A percentile compares a stretch with the other conserved stretches of the same genome.
Evolutionary conservation across 805 yeast genomes (phyloP).

Genomic region (Wickerhamomyces canadensis): DNA sequence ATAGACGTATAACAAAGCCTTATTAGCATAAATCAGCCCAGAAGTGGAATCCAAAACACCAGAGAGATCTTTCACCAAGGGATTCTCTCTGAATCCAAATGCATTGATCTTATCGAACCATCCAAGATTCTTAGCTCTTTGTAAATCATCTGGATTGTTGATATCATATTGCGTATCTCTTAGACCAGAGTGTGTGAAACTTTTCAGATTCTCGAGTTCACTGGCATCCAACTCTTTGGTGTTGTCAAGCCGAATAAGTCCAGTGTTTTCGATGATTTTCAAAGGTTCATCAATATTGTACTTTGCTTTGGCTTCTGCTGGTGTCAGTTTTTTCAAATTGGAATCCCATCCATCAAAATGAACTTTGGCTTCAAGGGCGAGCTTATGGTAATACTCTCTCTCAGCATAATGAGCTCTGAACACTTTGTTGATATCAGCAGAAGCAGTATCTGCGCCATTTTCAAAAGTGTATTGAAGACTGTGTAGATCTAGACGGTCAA

Average conservation of each 20-base stretch:
- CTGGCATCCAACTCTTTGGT: constrained; percentile 5
- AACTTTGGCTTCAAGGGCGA: constrained; percentile 18
- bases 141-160: constrained; percentile 21
- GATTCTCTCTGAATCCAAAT: neutral
- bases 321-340: constrained; percentile 2
- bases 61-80: constrained; percentile 3
- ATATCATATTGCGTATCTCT: constrained; percentile 26
- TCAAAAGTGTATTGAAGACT: constrained; percentile 24
- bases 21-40: constrained; percentile 30
- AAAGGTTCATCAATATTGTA: constrained; percentile 10
- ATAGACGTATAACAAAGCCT: constrained; percentile 27
- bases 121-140: constrained; percentile 26
- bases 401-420: constrained; percentile 34
- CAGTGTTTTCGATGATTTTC: constrained; percentile 13
- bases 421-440: constrained; percentile 35
- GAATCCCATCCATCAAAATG: constrained; percentile 13
- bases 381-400: constrained; percentile 27
- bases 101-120: constrained; percentile 15
- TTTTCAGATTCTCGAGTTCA: constrained; percentile 17
- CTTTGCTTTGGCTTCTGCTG: constrained; percentile 10
- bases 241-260: constrained; percentile 10
- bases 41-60: constrained; percentile 28
- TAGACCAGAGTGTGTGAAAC: constrained; percentile 24
- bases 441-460: constrained; percentile 37
- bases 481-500: constrained; percentile 31